These are phyloP conservation scores for Phytophthora pseudosyringae DNA, from an alignment of 352 stramenopile species.

Conservation along the genomic window DNA sequence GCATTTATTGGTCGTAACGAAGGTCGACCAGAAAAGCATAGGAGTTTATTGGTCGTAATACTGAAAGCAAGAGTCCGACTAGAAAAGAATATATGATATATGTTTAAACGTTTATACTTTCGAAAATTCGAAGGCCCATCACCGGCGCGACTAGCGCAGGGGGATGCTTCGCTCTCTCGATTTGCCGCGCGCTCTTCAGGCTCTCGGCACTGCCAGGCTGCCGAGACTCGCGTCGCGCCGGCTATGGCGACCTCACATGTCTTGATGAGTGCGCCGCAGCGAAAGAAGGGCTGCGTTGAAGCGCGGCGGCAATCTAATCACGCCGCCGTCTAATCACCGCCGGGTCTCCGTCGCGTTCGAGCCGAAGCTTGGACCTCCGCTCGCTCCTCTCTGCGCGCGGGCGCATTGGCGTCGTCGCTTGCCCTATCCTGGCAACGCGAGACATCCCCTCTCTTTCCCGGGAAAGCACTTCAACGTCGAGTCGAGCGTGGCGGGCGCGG, in stretches of 20 bases:
- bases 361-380: slow-evolving; percentile 2
- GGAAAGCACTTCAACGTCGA: slow-evolving; percentile 27
- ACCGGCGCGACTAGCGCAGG: too few relatives aligned
- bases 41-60: too few relatives aligned
- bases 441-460: background rate
- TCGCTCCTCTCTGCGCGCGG: slow-evolving; percentile 13
- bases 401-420: slow-evolving; percentile 18
- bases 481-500: slow-evolving; percentile 5
- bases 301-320: slow-evolving; percentile 17
- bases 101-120: too few relatives aligned
- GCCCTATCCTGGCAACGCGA: slow-evolving; percentile 16
- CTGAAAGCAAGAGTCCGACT: too few relatives aligned
- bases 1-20: too few relatives aligned
- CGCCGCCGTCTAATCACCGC: slow-evolving; percentile 24
- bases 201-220: too few relatives aligned
- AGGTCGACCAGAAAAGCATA: too few relatives aligned
- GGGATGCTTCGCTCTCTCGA: background rate
- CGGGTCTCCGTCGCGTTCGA: slow-evolving; percentile 7
- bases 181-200: background rate
- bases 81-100: too few relatives aligned
- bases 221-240: background rate
- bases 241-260: slow-evolving; percentile 30
- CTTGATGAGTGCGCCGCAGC: slow-evolving; percentile 37
- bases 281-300: slow-evolving; percentile 32
- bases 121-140: too few relatives aligned